phyloP scores from a whole-genome alignment of 495 filamentous ascomycete genomes.

The Chaetomium fimeti region DNA sequence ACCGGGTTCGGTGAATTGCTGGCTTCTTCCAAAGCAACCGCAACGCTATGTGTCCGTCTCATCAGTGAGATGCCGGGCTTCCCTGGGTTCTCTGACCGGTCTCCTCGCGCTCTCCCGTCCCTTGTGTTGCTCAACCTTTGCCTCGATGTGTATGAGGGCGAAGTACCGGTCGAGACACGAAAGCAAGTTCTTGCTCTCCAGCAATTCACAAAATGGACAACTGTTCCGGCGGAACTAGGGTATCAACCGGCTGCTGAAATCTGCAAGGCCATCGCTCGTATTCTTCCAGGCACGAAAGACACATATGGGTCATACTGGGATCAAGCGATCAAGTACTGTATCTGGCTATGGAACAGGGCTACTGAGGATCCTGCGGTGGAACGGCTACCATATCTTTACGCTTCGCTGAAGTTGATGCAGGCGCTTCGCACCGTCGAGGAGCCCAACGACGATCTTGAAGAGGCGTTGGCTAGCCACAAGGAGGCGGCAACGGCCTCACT shows the following conservation, averaged over 20 bases:
- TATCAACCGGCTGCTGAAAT: slow-evolving; percentile 58
- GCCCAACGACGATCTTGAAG: slow-evolving; percentile 81
- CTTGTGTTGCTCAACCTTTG: slow-evolving; percentile 49
- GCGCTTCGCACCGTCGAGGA: slow-evolving; percentile 59
- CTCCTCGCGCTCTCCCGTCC: slow-evolving; percentile 38
- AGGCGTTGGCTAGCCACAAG: slow-evolving; percentile 61
- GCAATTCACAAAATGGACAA: slow-evolving; percentile 68
- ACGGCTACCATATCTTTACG: slow-evolving; percentile 60
- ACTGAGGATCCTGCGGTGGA: slow-evolving; percentile 32
- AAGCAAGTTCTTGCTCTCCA: slow-evolving; percentile 79
- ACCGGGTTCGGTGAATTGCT: slow-evolving; percentile 52
- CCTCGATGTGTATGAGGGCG: slow-evolving; percentile 45
- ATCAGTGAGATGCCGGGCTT: slow-evolving; percentile 54
- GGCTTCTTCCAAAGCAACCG: slow-evolving; percentile 42
- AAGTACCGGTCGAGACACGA: slow-evolving; percentile 66
- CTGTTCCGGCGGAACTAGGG: slow-evolving; percentile 49
- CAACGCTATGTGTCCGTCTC: slow-evolving; percentile 53
- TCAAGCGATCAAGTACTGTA: slow-evolving; percentile 58
- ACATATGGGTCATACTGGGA: slow-evolving; percentile 88
- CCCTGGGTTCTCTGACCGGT: slow-evolving; percentile 25
- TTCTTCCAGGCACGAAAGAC: slow-evolving; percentile 68
- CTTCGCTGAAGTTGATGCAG: slow-evolving; percentile 69
- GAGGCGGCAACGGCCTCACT: slow-evolving; percentile 54
- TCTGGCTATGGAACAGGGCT: slow-evolving; percentile 53
- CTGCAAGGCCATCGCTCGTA: slow-evolving; percentile 59